A percentile compares a stretch with the other conserved stretches of the same genome.
Evolutionary conservation across 306 rosid species (phyloP).

Genomic region (Medicago arabica): DNA sequence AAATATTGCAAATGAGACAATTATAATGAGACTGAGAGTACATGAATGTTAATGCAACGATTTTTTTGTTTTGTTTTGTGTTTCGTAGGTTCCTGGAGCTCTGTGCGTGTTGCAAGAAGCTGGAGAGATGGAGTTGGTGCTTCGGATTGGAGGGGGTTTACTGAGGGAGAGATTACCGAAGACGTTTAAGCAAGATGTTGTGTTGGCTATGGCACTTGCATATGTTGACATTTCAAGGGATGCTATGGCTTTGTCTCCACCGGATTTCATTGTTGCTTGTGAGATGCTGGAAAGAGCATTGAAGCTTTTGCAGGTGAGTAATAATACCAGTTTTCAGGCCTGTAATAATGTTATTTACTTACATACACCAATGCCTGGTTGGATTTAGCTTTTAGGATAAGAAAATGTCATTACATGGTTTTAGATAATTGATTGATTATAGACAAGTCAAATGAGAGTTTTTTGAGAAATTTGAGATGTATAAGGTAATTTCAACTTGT

Average conservation of each 20-base stretch:
- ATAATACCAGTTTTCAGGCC: not conserved
- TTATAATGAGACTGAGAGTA: too few species aligned
- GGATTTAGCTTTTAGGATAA: not conserved
- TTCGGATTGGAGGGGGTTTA: slow-evolving; percentile 76
- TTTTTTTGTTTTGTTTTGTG: not conserved
- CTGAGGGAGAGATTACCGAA: slow-evolving; percentile 87
- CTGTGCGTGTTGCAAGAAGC: slow-evolving; percentile 89
- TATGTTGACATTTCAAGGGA: slow-evolving; percentile 90
- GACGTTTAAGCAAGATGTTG: slow-evolving; percentile 91
- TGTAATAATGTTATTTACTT: not conserved
- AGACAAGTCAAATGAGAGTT: not conserved
- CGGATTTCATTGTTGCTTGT: slow-evolving; percentile 77
- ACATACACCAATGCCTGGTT: not conserved
- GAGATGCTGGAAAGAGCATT: slow-evolving; percentile 95
- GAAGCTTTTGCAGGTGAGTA: slow-evolving; percentile 83
- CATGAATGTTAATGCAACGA: not conserved
- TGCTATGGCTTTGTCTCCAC: slow-evolving; percentile 83
- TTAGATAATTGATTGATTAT: not conserved
- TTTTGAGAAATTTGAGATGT: not conserved
- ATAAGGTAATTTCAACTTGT: not conserved
- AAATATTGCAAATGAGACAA: too few species aligned
- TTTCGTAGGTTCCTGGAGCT: slow-evolving; percentile 92
- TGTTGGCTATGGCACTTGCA: slow-evolving; percentile 88
- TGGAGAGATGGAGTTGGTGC: slow-evolving; percentile 79
- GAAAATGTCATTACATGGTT: not conserved